Conservation (phyloP, 495 filamentous ascomycete genomes). For the Aspergillus haitiensis region DNA sequence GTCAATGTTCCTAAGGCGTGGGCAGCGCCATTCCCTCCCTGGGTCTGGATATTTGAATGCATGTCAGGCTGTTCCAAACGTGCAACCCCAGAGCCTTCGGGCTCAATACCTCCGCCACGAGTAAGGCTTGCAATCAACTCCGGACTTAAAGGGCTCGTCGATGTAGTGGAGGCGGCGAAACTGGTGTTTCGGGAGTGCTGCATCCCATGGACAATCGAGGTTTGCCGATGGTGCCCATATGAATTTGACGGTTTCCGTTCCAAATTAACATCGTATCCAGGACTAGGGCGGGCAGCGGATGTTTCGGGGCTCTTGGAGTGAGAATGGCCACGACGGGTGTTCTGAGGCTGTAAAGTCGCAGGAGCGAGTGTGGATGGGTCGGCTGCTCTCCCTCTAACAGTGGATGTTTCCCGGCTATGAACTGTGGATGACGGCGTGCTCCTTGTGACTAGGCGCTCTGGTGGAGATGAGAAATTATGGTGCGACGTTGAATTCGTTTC, state of each 20-base stretch:
- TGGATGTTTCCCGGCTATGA: conserved; percentile 48
- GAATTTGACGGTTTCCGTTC: conserved; percentile 69
- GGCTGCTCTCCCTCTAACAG: conserved; percentile 45
- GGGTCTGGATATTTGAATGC: conserved; percentile 28
- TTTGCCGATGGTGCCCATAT: conserved; percentile 90
- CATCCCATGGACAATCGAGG: conserved; percentile 90
- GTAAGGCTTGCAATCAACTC: conserved; percentile 74
- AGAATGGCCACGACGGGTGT: conserved; percentile 48
- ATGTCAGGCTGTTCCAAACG: conserved; percentile 39
- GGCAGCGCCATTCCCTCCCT: conserved; percentile 24
- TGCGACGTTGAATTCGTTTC: conserved; percentile 44
- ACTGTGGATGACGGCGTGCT: conserved; percentile 53
- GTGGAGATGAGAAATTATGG: conserved; percentile 42
- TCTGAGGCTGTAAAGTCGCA: conserved; percentile 46
- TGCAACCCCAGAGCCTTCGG: conserved; percentile 23
- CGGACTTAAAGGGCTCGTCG: conserved; percentile 78
- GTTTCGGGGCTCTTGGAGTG: conserved; percentile 58
- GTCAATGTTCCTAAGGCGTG: conserved; percentile 35
- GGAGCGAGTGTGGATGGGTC: conserved; percentile 40
- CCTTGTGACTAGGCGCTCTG: conserved; percentile 43
- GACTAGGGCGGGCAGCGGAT: conserved; percentile 35
- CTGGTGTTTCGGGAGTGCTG: conserved; percentile 91
- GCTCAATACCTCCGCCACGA: conserved; percentile 32
- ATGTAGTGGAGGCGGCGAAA: conserved; percentile 59
- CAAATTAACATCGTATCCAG: conserved; percentile 54